Percentiles rank a stretch among this genome's conserved stretches.
Conservation (phyloP, 768 basidiomycete genomes). For the Panellus pusillus region DNA sequence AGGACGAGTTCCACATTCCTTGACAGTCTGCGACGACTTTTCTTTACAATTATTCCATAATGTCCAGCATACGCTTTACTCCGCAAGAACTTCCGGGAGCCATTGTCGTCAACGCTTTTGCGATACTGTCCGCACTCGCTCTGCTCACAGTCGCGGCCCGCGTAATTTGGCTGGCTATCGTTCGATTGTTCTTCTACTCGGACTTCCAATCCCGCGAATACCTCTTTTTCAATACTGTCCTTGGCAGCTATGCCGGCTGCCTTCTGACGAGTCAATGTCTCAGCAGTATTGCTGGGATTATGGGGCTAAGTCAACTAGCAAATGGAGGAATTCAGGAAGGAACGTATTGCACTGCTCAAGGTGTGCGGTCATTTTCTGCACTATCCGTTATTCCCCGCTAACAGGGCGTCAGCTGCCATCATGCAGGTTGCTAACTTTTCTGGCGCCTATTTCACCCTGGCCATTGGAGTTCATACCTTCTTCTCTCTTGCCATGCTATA, state of each 20-base stretch:
- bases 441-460: constrained; percentile 62
- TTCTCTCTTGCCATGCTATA: constrained; percentile 59
- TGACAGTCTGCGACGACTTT: constrained; percentile 22
- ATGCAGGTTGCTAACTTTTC: constrained; percentile 64
- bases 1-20: constrained; percentile 24
- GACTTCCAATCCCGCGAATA: constrained; percentile 41
- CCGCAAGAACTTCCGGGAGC: constrained; percentile 35
- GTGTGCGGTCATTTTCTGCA: constrained; percentile 31
- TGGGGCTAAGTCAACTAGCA: constrained; percentile 52
- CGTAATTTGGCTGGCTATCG: constrained; percentile 46
- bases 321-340: constrained; percentile 49
- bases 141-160: constrained; percentile 50
- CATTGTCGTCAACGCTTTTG: constrained; percentile 50
- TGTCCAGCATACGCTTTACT: constrained; percentile 28
- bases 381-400: neutral
- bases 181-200: constrained; percentile 28
- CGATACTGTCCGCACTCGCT: constrained; percentile 53
- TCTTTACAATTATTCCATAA: constrained; percentile 16
- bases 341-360: constrained; percentile 60
- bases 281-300: constrained; percentile 51
- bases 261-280: constrained; percentile 60
- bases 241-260: constrained; percentile 68
- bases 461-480: constrained; percentile 69
- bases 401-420: constrained; percentile 42
- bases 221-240: constrained; percentile 69